Base-by-base conservation (phyloP, 331 rosid species). In the Stylosanthes scabra region DNA sequence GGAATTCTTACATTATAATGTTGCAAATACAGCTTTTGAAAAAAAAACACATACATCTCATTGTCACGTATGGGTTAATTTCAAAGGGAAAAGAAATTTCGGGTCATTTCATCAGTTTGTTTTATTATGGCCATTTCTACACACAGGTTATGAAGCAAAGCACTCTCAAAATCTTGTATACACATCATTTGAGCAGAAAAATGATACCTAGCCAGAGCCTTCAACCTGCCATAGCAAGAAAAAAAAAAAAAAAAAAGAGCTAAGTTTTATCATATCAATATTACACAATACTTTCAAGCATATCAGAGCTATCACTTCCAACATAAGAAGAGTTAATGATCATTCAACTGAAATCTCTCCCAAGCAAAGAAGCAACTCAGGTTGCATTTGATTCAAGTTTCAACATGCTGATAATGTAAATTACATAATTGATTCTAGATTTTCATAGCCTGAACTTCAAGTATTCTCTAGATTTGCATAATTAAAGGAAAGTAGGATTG, bases 151-250 rank as follows among this genome's bases (percentile, higher is more conserved):
- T 49, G 63, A 73, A 70, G 13, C 71, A 68, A 34, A 70, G 66
- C 77, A 63, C 59, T 52, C 25, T 13, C 31, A n/a, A 41, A 70
- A 67, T 39, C 81, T 3, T 16, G 66, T 13, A 37, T 42, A 74
- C 47, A 52, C 10, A 39, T 12, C 60, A 57, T 57, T 70, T 41
- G 68, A 63, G 66, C 77, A 14, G 62, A 69, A 71, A 20, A 49
- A n/a, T 29, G 60, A 65, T 56, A 71, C 55, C 83, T 86, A 83
- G 34, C 39, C 3, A 34, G 6, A 34, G 39, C 79, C 80, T 31
- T 86, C 86, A 45, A 74, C 84, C 90, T 81, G 84, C 63, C 74
- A 78, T 71, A 37, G 47, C 25, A 16, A 42, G 9, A 34, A 34
- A 50, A 2, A 50, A 59, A 70, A n/a, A 40, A 52, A 34, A 34